phyloP scores from a whole-genome alignment of 2,329 filamentous ascomycete genomes.

The Iodosphaeria phyllophila region DNA sequence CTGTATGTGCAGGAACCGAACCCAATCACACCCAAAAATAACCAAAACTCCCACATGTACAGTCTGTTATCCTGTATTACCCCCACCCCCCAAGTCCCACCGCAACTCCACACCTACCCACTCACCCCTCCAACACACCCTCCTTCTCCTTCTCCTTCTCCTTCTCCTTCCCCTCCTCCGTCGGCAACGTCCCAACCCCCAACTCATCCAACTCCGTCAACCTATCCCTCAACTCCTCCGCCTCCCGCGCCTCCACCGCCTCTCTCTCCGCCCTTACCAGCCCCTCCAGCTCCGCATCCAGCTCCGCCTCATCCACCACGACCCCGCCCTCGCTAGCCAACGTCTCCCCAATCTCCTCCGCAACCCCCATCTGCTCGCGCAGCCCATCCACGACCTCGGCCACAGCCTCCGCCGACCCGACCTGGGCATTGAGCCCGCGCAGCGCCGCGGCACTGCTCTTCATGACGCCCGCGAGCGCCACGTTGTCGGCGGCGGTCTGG shows the following conservation, averaged over 20 bases:
- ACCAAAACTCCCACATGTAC: too few relatives aligned
- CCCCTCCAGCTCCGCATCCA: slow-evolving; percentile 72
- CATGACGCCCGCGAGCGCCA: slow-evolving; percentile 71
- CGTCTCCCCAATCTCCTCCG: slow-evolving; percentile 66
- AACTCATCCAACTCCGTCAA: slow-evolving; percentile 29
- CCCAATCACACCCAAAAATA: too few relatives aligned
- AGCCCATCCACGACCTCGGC: slow-evolving; percentile 58
- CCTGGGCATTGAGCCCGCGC: slow-evolving; percentile 51
- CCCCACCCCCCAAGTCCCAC: too few relatives aligned
- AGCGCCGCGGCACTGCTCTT: slow-evolving; percentile 58
- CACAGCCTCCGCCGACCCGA: slow-evolving; percentile 60
- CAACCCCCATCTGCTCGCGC: slow-evolving; percentile 60
- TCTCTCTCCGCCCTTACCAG: slow-evolving; percentile 43
- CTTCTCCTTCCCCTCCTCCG: slow-evolving; percentile 6
- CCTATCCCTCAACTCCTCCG: slow-evolving; percentile 26
- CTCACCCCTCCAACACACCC: too few relatives aligned
- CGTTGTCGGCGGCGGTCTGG: slow-evolving; percentile 68
- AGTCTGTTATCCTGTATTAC: too few relatives aligned
- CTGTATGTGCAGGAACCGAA: too few relatives aligned
- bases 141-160: slow-evolving; percentile 20
- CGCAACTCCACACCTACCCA: too few relatives aligned
- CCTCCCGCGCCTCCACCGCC: slow-evolving; percentile 23
- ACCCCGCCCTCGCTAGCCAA: slow-evolving; percentile 42
- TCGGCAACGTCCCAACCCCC: slow-evolving; percentile 15
- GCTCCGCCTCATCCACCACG: slow-evolving; percentile 57